phyloP scores from a whole-genome alignment of 352 stramenopile genomes.

The Phytophthora citricola region DNA sequence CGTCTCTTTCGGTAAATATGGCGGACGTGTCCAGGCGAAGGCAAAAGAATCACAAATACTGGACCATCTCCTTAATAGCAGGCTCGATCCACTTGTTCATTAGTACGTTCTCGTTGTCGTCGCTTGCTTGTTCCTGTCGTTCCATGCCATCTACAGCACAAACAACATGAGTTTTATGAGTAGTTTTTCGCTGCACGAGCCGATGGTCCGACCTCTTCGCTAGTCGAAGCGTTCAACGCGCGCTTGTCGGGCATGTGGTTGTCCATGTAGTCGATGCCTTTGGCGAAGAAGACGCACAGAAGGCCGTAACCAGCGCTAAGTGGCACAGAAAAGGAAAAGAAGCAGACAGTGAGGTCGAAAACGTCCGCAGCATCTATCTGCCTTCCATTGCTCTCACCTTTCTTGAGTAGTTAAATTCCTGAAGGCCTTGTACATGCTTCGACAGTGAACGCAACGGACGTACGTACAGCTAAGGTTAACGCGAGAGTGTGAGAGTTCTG shows the following conservation, averaged over 20 bases:
- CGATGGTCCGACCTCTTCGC: slow-evolving; percentile 41
- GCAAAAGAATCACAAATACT: slow-evolving; percentile 8
- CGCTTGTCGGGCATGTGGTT: slow-evolving; percentile 51
- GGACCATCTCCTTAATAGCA: slow-evolving; percentile 23
- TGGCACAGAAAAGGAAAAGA: slow-evolving; percentile 1
- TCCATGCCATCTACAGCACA: slow-evolving; percentile 38
- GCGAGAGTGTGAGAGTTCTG: not conserved
- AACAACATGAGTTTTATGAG: not conserved
- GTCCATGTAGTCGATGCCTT: slow-evolving; percentile 66
- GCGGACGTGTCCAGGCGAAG: slow-evolving; percentile 5
- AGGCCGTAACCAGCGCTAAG: slow-evolving; percentile 53
- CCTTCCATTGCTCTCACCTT: slow-evolving; percentile 28
- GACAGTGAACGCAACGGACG: not conserved
- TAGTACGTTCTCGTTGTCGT: slow-evolving; percentile 12
- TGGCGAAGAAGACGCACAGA: slow-evolving; percentile 59
- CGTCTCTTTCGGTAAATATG: slow-evolving; percentile 61
- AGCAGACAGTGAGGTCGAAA: slow-evolving; percentile 1
- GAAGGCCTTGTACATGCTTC: slow-evolving; percentile 51
- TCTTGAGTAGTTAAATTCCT: slow-evolving; percentile 56
- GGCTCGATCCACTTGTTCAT: slow-evolving; percentile 31
- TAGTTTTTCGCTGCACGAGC: slow-evolving; percentile 3
- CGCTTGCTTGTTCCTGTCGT: slow-evolving; percentile 47
- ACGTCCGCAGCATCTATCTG: not conserved
- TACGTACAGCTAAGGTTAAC: too few relatives aligned
- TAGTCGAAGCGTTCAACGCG: slow-evolving; percentile 44